Evolutionary conservation across 2,329 filamentous ascomycete species (phyloP), one percentile per base, ranked within the genome.

Genomic region (Magnaporthales sp.): DNA sequence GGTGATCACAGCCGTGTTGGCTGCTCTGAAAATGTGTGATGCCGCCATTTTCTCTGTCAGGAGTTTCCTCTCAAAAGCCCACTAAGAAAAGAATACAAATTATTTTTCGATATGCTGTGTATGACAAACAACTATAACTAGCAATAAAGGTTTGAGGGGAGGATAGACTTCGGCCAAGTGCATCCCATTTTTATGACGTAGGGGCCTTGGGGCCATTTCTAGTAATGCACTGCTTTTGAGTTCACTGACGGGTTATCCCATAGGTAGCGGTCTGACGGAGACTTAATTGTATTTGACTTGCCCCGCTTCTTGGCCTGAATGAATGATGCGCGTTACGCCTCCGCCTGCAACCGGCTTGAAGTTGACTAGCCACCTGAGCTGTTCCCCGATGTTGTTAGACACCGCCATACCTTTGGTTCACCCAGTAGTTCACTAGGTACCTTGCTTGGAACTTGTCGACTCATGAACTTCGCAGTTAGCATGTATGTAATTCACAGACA

Each of bases 1-100:
- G 0, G 91, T 94, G 75, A 96, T 93, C 63, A 96, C 82, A 65
- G 91, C 91, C 2, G 84, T 88, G 67, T 84, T 82, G 66, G 76
- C 80, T 1, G 83, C 75, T 11, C 81, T 79, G 76, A 89, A 88
- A 8, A 65, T 65, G 13, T n/a, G 75, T 56, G 63, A 22, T 8
- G 60, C 24, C 26, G 60, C 22, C 38, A 62, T 62, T n/a, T 19
- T 31, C 32, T 13, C 15, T 46, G 62, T 63, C 54, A 6, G 26
- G 4, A 3, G 26, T 64, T 51, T 29, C 8, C 19, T 51, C 11
- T 31, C 29, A 19, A 6, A n/a, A 22, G 3, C 26, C 10, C 27
- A 24, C 6, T 13, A 31, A 32, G 9, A 26, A 22, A 3, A 30
- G 24, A 13, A 32, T 5, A 22, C 7, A 32, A 19, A n/a, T 29